Percentiles rank a stretch among this genome's conserved stretches.
These are phyloP conservation scores for Rhododendron kiyosumense DNA, from an alignment of 148 eudicot species.

Conservation along the genomic window DNA sequence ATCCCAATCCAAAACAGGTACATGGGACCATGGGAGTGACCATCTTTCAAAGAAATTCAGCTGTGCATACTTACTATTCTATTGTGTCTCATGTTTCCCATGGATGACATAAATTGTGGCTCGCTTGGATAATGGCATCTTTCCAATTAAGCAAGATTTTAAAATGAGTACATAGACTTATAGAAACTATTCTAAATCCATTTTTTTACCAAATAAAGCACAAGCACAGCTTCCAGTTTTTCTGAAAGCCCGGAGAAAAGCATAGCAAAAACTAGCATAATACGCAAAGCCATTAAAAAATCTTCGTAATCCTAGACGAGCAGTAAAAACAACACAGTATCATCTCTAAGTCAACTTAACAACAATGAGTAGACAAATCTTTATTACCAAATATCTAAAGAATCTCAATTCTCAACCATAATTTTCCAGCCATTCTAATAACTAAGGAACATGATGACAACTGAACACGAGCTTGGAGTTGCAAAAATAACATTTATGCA, in stretches of 20 bases:
- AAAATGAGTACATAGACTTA: neutral
- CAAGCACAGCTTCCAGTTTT: neutral
- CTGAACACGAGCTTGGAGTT: neutral
- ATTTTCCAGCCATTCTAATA: neutral
- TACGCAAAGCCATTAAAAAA: neutral
- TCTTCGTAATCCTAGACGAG: neutral
- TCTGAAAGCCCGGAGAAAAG: neutral
- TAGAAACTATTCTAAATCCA: neutral
- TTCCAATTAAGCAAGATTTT: neutral
- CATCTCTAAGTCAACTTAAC: neutral
- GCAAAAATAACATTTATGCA: neutral
- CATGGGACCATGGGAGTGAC: neutral
- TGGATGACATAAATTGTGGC: neutral
- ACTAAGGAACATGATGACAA: neutral
- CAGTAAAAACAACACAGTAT: neutral
- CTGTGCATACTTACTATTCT: neutral
- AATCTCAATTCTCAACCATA: neutral
- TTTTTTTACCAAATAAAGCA: neutral
- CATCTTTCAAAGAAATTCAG: neutral
- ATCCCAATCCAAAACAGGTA: neutral
- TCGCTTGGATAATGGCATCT: neutral
- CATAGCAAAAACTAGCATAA: neutral
- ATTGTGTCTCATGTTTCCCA: neutral
- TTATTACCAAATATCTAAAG: neutral
- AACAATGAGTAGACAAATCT: neutral